Conservation (phyloP, 305 asterid genomes). For the Andrographis paniculata region DNA sequence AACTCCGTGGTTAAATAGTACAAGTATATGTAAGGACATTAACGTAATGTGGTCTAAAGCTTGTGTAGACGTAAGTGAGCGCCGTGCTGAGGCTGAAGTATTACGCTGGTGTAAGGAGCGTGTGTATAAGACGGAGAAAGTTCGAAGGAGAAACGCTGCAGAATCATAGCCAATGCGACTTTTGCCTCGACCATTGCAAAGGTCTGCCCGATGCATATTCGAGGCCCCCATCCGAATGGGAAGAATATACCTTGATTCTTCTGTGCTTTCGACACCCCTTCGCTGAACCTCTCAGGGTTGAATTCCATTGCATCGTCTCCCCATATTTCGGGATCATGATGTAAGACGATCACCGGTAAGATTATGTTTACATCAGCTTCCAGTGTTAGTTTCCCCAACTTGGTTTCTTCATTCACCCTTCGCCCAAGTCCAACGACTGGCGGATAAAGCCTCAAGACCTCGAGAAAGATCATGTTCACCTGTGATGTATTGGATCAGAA, state of each 20-base stretch:
- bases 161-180: constrained; percentile 24
- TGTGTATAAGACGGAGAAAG: constrained; percentile 4
- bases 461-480: constrained; percentile 40
- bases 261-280: constrained; percentile 37
- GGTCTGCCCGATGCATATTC: constrained; percentile 37
- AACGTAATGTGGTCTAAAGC: too few relatives aligned
- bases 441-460: constrained; percentile 44
- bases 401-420: constrained; percentile 19
- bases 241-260: constrained; percentile 32
- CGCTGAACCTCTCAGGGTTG: constrained; percentile 41
- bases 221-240: constrained; percentile 47
- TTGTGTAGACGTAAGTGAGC: not conserved
- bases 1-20: too few relatives aligned
- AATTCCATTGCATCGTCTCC: too few relatives aligned
- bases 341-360: too few relatives aligned
- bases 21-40: too few relatives aligned
- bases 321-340: not conserved
- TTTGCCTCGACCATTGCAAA: constrained; percentile 35
- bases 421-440: constrained; percentile 20
- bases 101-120: constrained; percentile 1
- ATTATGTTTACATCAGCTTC: too few relatives aligned
- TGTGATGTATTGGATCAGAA: constrained; percentile 6
- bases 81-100: not conserved
- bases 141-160: constrained; percentile 14
- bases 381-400: constrained; percentile 24